Evolutionary conservation across 2,329 filamentous ascomycete genomes (phyloP).

Genomic region (Stachybotrys chartarum): DNA sequence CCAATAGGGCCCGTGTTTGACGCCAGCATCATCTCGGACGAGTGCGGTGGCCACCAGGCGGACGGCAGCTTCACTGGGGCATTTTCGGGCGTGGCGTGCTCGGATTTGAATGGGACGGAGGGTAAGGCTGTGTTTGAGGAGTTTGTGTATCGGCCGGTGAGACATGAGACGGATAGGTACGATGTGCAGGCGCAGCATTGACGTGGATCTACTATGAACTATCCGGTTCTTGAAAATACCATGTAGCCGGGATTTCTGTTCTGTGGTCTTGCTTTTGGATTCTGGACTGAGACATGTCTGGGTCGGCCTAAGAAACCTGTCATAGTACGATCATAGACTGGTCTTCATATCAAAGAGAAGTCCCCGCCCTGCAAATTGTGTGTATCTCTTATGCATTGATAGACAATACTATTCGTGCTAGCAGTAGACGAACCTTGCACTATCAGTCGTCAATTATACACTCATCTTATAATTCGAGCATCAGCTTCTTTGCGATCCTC

Average conservation of each 20-base stretch:
- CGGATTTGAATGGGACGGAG: conserved; percentile 46
- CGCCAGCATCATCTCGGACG: conserved; percentile 53
- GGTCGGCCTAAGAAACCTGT: background rate
- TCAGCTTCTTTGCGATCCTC: too few species aligned
- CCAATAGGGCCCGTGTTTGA: conserved; percentile 49
- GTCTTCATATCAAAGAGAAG: background rate
- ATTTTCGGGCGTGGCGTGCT: conserved; percentile 49
- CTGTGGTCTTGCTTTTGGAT: too few species aligned
- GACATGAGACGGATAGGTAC: conserved; percentile 41
- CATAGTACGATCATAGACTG: background rate
- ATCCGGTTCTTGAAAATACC: too few species aligned
- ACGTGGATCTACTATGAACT: background rate
- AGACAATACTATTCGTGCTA: too few species aligned
- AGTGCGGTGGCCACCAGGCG: conserved; percentile 53
- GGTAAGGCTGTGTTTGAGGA: conserved; percentile 41
- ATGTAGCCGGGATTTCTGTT: too few species aligned
- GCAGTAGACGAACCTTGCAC: too few species aligned
- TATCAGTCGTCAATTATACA: too few species aligned
- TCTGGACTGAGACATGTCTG: background rate
- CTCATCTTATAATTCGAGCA: too few species aligned
- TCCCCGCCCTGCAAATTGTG: too few species aligned
- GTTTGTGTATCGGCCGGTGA: conserved; percentile 42
- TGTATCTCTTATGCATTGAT: too few species aligned
- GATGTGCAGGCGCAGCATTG: conserved; percentile 17
- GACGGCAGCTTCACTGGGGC: conserved; percentile 60